These are phyloP conservation scores for Ophiorrhiza pumila DNA, from an alignment of 257 asterid genomes.

Conservation along the genomic window DNA sequence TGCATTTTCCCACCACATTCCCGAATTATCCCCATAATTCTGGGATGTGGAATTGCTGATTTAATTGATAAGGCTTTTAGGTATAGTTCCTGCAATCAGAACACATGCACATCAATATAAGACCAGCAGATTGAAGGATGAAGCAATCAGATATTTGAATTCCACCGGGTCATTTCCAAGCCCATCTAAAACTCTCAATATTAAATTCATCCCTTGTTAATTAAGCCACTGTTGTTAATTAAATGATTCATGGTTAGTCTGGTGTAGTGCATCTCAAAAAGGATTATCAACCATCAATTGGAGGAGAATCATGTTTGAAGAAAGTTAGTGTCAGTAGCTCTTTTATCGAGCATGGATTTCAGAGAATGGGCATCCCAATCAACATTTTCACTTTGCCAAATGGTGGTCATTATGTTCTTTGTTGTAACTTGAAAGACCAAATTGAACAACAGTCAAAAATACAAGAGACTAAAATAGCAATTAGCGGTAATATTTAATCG, in stretches of 20 bases:
- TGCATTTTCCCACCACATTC: constrained; percentile 99
- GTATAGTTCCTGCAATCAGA: constrained; percentile 69
- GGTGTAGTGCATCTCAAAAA: not conserved
- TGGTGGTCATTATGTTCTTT: not conserved
- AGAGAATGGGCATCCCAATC: not conserved
- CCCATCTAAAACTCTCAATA: not conserved
- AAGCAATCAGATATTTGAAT: not conserved
- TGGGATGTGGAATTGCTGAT: constrained; percentile 99
- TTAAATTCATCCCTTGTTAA: not conserved
- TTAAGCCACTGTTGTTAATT: not conserved
- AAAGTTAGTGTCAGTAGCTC: not conserved
- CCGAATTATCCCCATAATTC: constrained; percentile 97
- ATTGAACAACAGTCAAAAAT: too few relatives aligned
- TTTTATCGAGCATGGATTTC: not conserved
- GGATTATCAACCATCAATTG: not conserved
- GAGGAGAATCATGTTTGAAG: not conserved
- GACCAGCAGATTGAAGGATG: not conserved
- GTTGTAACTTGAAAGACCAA: not conserved
- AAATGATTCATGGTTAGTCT: not conserved
- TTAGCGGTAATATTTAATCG: too few relatives aligned
- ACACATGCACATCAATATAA: constrained; percentile 9
- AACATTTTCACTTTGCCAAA: not conserved
- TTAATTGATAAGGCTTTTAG: constrained; percentile 86
- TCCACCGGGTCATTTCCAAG: not conserved
- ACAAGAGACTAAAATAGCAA: too few relatives aligned